Evolutionary conservation across 352 stramenopile species (phyloP), one percentile per base, ranked within the genome.

Genomic region (Saprolegnia diclina): DNA sequence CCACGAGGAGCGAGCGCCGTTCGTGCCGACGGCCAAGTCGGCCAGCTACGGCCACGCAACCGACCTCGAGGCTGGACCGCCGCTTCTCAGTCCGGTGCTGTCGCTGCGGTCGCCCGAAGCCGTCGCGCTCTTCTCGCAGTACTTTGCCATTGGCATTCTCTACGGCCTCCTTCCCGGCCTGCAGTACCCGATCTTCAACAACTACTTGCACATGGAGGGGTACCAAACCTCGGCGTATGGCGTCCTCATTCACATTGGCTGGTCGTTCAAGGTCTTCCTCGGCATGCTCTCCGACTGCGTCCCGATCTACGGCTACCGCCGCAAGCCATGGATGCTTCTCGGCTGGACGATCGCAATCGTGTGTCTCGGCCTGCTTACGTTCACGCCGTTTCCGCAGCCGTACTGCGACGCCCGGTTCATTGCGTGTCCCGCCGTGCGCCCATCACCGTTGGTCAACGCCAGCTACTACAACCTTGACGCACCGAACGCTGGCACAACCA

Each of bases 121-220:
- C 65, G 76, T 89, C 54, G 83, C 79, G 6, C 56, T 93, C 19
- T 68, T 93, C 5, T 76, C 85, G 4, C 83, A 93, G 62, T 93
- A 93, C 68, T 76, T 77, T 46, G 73, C 76, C n/a, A 76, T 93
- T 9, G 82, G 83, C 2, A 63, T 93, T 38, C 35, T 91, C 35
- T 88, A 82, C 59, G 83, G 83, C 24, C 71, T 77, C 21, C 62
- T 91, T 7, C 79, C 81, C 11, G 71, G 78, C 18, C 83, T 77
- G 0, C 71, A 89, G 24, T 93, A 91, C 54, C 83, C 83, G 16
- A 85, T 91, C 40, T 64, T 93, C 21, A 85, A 89, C 68, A 87
- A 85, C 71, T 93, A 90, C 54, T 52, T 90, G 57, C 76, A 83
- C 32, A 75, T 90, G 71, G 79, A 89, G 55, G 81, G 81, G 56